These are phyloP conservation scores for Yamadazyma sp. DNA, from an alignment of 1,139 yeast species.

Conservation along the genomic window DNA sequence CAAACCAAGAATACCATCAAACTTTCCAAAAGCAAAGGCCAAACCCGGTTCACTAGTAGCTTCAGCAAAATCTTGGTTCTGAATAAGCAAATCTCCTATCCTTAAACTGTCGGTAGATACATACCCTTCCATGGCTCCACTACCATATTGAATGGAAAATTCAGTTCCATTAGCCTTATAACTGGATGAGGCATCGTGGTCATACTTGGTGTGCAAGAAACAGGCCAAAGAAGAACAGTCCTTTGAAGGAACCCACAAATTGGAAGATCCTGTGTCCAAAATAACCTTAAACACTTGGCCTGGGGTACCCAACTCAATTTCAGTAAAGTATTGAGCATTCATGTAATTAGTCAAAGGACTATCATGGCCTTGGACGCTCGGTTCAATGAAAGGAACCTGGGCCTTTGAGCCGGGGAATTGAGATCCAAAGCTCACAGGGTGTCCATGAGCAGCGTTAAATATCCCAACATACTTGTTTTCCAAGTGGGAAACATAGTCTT, in stretches of 20 bases:
- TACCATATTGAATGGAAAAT: constrained; percentile 85
- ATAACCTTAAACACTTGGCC: constrained; percentile 88
- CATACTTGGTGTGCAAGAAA: constrained; percentile 86
- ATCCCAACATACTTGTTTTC: constrained; percentile 68
- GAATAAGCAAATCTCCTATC: constrained; percentile 81
- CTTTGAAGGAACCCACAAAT: constrained; percentile 91
- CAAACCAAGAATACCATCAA: constrained; percentile 94
- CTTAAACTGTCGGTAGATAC: constrained; percentile 80
- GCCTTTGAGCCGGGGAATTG: constrained; percentile 18
- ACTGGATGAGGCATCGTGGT: constrained; percentile 73
- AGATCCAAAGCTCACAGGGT: constrained; percentile 21
- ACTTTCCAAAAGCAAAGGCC: constrained; percentile 96
- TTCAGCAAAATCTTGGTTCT: constrained; percentile 92
- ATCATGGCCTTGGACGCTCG: constrained; percentile 40
- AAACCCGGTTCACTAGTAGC: constrained; percentile 96
- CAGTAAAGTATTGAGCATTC: constrained; percentile 94
- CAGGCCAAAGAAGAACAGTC: constrained; percentile 95
- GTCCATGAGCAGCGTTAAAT: constrained; percentile 42
- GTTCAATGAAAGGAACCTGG: constrained; percentile 48
- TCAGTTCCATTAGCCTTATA: constrained; percentile 84
- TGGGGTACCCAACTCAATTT: constrained; percentile 87
- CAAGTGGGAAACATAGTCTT: constrained; percentile 66
- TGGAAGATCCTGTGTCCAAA: constrained; percentile 94
- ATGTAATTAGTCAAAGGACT: constrained; percentile 87
- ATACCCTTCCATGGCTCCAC: constrained; percentile 89